Evolutionary conservation across 1,284 basidiomycete species (phyloP).

Genomic region (Lentinula novae-zelandiae): DNA sequence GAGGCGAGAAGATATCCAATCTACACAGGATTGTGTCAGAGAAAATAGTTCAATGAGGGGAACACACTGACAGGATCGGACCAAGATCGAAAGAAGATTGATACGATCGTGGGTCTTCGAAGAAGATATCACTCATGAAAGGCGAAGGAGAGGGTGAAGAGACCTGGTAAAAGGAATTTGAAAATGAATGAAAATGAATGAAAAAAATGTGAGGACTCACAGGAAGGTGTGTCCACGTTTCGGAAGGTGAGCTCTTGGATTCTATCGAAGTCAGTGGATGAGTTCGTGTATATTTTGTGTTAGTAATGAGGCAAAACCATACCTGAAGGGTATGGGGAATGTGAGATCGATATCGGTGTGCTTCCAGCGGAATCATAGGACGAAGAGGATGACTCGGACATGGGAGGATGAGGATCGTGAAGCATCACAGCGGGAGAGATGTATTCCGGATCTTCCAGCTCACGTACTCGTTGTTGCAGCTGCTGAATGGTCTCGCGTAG

Average conservation of each 20-base stretch:
- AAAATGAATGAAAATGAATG: neutral
- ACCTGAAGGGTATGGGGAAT: slow-evolving; percentile 63
- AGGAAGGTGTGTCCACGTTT: slow-evolving; percentile 30
- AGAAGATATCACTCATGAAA: slow-evolving; percentile 42
- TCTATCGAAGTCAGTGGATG: slow-evolving; percentile 21
- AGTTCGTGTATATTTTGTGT: neutral
- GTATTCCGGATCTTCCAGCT: slow-evolving; percentile 59
- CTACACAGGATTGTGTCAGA: slow-evolving; percentile 31
- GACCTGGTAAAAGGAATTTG: slow-evolving; percentile 21
- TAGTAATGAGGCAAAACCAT: slow-evolving; percentile 24
- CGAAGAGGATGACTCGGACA: slow-evolving; percentile 60
- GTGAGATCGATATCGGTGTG: slow-evolving; percentile 52
- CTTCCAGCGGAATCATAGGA: slow-evolving; percentile 60
- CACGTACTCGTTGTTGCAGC: slow-evolving; percentile 51
- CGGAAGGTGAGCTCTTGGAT: slow-evolving; percentile 32
- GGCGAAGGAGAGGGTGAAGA: slow-evolving; percentile 43
- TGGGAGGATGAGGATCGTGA: slow-evolving; percentile 47
- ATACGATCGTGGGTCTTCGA: slow-evolving; percentile 44
- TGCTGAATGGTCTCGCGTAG: slow-evolving; percentile 56
- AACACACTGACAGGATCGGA: slow-evolving; percentile 55
- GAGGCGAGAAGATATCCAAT: slow-evolving; percentile 70
- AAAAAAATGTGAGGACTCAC: slow-evolving; percentile 15
- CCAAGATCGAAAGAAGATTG: slow-evolving; percentile 60
- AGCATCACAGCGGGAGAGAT: slow-evolving; percentile 47
- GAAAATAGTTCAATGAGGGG: slow-evolving; percentile 13